Conservation (phyloP, 345 rosid species). For the Arabidopsis suecica region DNA sequence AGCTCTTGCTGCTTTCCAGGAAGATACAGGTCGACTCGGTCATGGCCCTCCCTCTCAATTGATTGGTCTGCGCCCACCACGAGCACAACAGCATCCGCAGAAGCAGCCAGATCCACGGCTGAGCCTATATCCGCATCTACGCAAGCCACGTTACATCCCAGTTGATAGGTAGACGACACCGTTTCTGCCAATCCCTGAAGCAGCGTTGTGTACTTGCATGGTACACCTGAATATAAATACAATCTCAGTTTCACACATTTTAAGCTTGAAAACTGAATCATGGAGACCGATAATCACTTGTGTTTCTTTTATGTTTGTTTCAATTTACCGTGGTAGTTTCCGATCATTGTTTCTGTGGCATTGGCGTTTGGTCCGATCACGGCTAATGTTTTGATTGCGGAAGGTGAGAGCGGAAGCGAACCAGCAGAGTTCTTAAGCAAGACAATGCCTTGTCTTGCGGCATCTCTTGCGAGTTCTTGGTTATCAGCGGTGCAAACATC, state of each 20-base stretch:
- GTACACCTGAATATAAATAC: constrained; percentile 52
- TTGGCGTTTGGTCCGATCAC: constrained; percentile 84
- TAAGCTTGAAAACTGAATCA: background rate
- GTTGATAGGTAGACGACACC: constrained; percentile 51
- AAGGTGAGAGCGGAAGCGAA: constrained; percentile 66
- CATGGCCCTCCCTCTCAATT: constrained; percentile 40
- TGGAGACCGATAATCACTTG: background rate
- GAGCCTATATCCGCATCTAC: constrained; percentile 50
- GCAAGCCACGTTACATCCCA: constrained; percentile 59
- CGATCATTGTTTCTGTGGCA: constrained; percentile 71
- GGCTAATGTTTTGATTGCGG: constrained; percentile 57
- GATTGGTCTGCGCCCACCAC: constrained; percentile 66
- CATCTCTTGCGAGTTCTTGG: constrained; percentile 73
- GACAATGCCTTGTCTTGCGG: constrained; percentile 87
- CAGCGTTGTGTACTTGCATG: constrained; percentile 73
- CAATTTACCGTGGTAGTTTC: constrained; percentile 65
- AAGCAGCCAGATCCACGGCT: constrained; percentile 52
- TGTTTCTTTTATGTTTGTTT: background rate
- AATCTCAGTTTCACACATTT: background rate
- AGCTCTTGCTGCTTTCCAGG: constrained; percentile 72
- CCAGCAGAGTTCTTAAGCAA: constrained; percentile 69
- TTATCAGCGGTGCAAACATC: constrained; percentile 68
- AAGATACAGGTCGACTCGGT: constrained; percentile 46
- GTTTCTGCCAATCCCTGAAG: constrained; percentile 61
- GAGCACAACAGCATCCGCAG: constrained; percentile 70